phyloP scores from a whole-genome alignment of 78 protist species.

The Dictyostelium intermedium region DNA sequence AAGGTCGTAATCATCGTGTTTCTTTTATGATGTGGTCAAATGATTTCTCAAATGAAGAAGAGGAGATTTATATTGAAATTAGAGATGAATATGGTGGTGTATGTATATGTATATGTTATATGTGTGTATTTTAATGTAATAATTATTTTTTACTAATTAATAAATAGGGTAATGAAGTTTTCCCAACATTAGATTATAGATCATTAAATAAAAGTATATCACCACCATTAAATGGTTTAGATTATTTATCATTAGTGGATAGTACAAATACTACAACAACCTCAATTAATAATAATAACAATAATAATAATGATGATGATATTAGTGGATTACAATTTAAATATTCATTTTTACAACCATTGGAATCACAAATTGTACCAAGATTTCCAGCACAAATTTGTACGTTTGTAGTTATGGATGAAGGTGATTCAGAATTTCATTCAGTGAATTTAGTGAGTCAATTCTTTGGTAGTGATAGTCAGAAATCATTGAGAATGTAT shows the following conservation, averaged over 20 bases:
- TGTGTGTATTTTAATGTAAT: not conserved
- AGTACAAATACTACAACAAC: not conserved
- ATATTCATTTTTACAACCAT: conserved; percentile 62
- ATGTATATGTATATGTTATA: not conserved
- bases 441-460: conserved; percentile 34
- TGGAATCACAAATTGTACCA: conserved; percentile 64
- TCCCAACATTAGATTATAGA: conserved; percentile 67
- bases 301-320: not conserved
- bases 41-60: conserved; percentile 16
- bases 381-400: conserved; percentile 45
- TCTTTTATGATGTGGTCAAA: conserved; percentile 52
- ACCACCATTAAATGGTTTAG: not conserved
- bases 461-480: conserved; percentile 55
- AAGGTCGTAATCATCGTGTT: conserved; percentile 39
- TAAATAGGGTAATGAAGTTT: conserved; percentile 33
- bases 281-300: not conserved
- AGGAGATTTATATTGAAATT: conserved; percentile 53
- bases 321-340: not conserved
- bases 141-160: not conserved
- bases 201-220: not conserved
- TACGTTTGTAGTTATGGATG: conserved; percentile 56
- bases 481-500: conserved; percentile 50
- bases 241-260: not conserved
- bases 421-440: conserved; percentile 53
- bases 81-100: conserved; percentile 57